Evolutionary conservation across 2,329 filamentous ascomycete species (phyloP).

Genomic region (Proliferodiscus dingleyae): DNA sequence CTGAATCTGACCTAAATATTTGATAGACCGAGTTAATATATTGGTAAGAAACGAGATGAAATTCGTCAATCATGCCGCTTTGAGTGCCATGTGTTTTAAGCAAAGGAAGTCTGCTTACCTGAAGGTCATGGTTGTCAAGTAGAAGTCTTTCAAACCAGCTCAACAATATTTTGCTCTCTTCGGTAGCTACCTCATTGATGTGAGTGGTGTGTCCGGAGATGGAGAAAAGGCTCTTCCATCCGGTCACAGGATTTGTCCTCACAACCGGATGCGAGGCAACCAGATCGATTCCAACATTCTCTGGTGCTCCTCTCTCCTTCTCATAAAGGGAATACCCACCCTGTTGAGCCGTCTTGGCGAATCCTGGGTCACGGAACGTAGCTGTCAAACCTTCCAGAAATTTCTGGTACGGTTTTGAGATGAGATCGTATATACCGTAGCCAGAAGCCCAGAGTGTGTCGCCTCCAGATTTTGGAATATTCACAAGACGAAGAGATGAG

Average conservation of each 20-base stretch:
- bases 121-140: slow-evolving; percentile 48
- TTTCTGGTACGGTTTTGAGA: slow-evolving; percentile 42
- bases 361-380: slow-evolving; percentile 44
- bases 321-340: slow-evolving; percentile 37
- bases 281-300: slow-evolving; percentile 51
- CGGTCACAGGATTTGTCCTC: slow-evolving; percentile 55
- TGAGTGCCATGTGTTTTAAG: too few relatives aligned
- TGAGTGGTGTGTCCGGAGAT: slow-evolving; percentile 47
- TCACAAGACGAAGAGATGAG: slow-evolving; percentile 48
- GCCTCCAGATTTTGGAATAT: slow-evolving; percentile 50
- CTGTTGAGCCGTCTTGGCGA: slow-evolving; percentile 40
- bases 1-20: slow-evolving; percentile 43
- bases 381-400: slow-evolving; percentile 46
- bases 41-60: too few relatives aligned
- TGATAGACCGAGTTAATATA: too few relatives aligned
- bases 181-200: slow-evolving; percentile 48
- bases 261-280: slow-evolving; percentile 40
- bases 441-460: slow-evolving; percentile 39
- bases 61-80: too few relatives aligned
- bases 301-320: slow-evolving; percentile 45
- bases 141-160: slow-evolving; percentile 44
- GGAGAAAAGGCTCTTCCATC: slow-evolving; percentile 51
- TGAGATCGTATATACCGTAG: slow-evolving; percentile 48
- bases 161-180: slow-evolving; percentile 41
- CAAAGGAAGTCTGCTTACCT: slow-evolving; percentile 31